Base-by-base conservation (phyloP, 2,329 filamentous ascomycete species). In the Geosmithia morbida region DNA sequence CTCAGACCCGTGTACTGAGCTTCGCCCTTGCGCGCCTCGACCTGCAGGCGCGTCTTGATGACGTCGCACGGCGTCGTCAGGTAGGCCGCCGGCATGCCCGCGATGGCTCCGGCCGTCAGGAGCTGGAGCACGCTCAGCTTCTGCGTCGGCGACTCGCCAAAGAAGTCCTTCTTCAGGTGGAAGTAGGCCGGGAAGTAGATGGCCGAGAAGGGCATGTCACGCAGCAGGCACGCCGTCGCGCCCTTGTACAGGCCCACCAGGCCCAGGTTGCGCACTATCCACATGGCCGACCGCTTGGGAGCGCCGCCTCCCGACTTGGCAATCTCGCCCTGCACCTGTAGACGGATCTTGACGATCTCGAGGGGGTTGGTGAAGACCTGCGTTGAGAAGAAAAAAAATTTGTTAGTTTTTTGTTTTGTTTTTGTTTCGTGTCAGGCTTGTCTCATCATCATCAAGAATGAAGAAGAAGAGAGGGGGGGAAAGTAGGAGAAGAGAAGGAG, bases 111-210 rank as follows among this genome's bases (percentile, higher is more conserved):
- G 7, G 92, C 88, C 18, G 87, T 92, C 52, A 98, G 76, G 48
- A 98, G 83, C 68, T 97, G 90, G 40, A 95, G 51, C 45, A 98
- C 77, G 46, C 90, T 87, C 20, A 98, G 81, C 67, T 87, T 92
- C 71, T 96, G 87, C 49, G 81, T 85, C 6, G 75, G 73, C 11
- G 84, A 81, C 69, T 98, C 92, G 65, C 92, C 90, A 57, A 97
- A 98, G 61, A 90, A 71, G 66, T 96, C 90, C 59, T 77, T 81
- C 75, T 98, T 98, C 57, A 98, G 68, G 62, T 98, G 92, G 62
- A 79, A 85, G 72, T 98, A 98, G 19, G 88, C 84, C 2, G 92
- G 90, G 79, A 98, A 98, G 72, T 98, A 98, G 61, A 98, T 98
- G 57, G 87, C 88, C 18, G 90, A 97, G 72, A 98, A 98, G 43